Conservation (phyloP, 78 protist genomes). For the Dictyostelium firmibasis region DNA sequence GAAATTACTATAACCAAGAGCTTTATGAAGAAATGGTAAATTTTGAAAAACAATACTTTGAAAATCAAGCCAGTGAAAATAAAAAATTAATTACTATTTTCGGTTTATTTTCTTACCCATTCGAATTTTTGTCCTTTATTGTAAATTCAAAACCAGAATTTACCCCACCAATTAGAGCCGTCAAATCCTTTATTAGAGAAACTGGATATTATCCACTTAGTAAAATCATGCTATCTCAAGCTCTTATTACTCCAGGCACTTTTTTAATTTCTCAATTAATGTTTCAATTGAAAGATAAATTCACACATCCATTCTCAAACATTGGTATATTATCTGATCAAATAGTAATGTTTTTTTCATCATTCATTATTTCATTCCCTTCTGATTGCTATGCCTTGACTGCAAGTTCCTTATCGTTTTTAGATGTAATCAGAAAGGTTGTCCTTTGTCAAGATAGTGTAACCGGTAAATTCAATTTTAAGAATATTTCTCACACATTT, state of each 20-base stretch:
- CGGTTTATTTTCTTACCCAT: not conserved
- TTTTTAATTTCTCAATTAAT: too few relatives aligned
- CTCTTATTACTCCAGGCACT: not conserved
- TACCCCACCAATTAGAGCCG: not conserved
- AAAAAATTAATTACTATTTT: too few relatives aligned
- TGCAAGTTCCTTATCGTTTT: not conserved
- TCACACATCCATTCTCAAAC: not conserved
- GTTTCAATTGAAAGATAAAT: not conserved
- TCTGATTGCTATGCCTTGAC: not conserved
- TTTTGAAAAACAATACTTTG: not conserved
- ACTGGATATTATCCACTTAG: not conserved
- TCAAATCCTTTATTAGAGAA: too few relatives aligned
- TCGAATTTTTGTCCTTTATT: not conserved
- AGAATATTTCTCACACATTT: not conserved
- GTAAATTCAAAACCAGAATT: not conserved
- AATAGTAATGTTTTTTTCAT: not conserved
- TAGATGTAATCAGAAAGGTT: not conserved
- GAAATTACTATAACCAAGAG: not conserved
- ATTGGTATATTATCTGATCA: not conserved
- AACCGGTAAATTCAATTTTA: not conserved
- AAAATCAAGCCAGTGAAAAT: too few relatives aligned
- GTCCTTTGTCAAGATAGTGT: not conserved
- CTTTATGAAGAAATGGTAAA: not conserved
- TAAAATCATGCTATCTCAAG: not conserved
- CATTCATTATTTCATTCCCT: not conserved